Evolutionary conservation across 441 rosid species (phyloP).

Genomic region (Adansonia gregorii): DNA sequence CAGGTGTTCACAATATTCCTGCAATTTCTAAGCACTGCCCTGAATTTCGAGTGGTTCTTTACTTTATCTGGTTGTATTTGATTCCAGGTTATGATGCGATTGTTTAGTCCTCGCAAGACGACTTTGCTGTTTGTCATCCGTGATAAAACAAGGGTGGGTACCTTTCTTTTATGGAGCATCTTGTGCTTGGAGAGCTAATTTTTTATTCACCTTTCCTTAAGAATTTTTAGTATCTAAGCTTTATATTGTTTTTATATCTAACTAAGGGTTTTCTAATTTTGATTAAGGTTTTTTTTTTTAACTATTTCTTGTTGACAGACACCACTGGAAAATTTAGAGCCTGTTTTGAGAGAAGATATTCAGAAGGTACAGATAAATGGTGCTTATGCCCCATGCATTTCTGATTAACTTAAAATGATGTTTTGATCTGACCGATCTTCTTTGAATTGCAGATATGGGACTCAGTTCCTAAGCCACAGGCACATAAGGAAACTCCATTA

Average conservation of each 20-base stretch:
- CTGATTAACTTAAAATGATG: constrained; percentile 12
- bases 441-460: constrained; percentile 88
- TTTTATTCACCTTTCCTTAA: not conserved
- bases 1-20: constrained; percentile 56
- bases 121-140: constrained; percentile 98
- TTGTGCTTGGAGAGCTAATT: constrained; percentile 24
- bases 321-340: constrained; percentile 93
- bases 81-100: constrained; percentile 94
- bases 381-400: constrained; percentile 20
- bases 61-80: constrained; percentile 20
- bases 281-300: constrained; percentile 1
- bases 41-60: constrained; percentile 7
- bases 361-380: constrained; percentile 68
- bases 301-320: constrained; percentile 60
- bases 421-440: constrained; percentile 26
- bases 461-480: constrained; percentile 90
- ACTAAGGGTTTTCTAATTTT: constrained; percentile 6
- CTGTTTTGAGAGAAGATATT: constrained; percentile 95
- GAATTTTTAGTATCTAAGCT: constrained; percentile 13
- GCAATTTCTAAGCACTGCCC: constrained; percentile 1
- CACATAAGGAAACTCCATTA: constrained; percentile 87
- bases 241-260: not conserved
- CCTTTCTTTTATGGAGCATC: constrained; percentile 19
- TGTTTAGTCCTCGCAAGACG: constrained; percentile 99
- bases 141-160: constrained; percentile 90